Percentiles rank a stretch among this genome's conserved stretches.
Conservation (phyloP, 805 yeast species). For the Yamadazyma endophytica region DNA sequence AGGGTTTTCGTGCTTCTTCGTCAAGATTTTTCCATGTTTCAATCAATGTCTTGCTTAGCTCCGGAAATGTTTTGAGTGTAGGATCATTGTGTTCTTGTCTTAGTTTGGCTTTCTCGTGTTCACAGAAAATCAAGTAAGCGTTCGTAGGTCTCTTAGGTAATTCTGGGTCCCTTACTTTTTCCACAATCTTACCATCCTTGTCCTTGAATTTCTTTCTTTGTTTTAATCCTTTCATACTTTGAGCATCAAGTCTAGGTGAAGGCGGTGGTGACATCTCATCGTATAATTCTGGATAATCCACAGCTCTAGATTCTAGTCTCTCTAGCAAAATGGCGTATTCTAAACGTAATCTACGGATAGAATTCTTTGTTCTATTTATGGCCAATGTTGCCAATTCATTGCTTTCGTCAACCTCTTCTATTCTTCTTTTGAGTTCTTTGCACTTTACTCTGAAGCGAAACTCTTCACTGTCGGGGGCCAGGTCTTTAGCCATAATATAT, state of each 20-base stretch:
- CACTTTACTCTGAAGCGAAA: constrained; percentile 55
- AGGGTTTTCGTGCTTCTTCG: constrained; percentile 68
- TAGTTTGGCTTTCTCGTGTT: constrained; percentile 72
- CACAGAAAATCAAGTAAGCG: constrained; percentile 86
- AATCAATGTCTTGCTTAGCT: constrained; percentile 72
- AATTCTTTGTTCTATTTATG: constrained; percentile 68
- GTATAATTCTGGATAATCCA: constrained; percentile 22
- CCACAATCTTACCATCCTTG: constrained; percentile 1
- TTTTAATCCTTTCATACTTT: constrained; percentile 27
- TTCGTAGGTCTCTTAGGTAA: constrained; percentile 88
- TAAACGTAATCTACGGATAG: constrained; percentile 72
- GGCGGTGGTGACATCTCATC: constrained; percentile 41
- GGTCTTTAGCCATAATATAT: too few relatives aligned
- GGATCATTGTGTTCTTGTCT: constrained; percentile 49
- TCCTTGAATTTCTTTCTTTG: constrained; percentile 11
- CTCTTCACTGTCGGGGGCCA: constrained; percentile 36
- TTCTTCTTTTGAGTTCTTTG: constrained; percentile 63
- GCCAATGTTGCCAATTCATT: constrained; percentile 76
- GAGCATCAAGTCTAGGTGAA: constrained; percentile 24
- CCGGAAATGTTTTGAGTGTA: constrained; percentile 30
- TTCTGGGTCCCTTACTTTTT: constrained; percentile 62
- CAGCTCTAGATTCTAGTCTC: constrained; percentile 60
- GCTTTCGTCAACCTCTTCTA: constrained; percentile 67
- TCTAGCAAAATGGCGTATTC: constrained; percentile 82
- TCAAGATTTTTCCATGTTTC: constrained; percentile 80